Percentiles rank a stretch among this genome's conserved stretches.
phyloP scores from a whole-genome alignment of 768 basidiomycete genomes.

The Pluteus cervinus region DNA sequence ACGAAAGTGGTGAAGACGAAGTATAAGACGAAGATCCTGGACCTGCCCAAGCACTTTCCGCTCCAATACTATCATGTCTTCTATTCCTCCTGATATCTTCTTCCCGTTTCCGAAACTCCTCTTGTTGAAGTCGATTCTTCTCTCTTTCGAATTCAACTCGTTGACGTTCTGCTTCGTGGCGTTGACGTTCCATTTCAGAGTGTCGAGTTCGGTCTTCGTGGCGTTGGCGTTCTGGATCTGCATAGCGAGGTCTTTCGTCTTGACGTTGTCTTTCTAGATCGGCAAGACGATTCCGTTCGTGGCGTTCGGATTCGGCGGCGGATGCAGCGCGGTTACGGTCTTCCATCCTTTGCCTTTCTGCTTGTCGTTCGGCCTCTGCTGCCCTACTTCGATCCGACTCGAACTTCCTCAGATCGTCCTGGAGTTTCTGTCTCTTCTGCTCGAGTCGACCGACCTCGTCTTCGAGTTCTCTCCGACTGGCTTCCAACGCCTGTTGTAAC shows the following conservation, averaged over 20 bases:
- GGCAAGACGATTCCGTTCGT: too few species aligned
- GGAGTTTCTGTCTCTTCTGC: constrained; percentile 2
- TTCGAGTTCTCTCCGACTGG: neutral
- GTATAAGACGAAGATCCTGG: constrained; percentile 13
- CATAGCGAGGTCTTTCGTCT: constrained; percentile 10
- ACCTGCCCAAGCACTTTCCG: constrained; percentile 24
- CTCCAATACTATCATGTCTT: constrained; percentile 35
- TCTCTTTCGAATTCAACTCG: constrained; percentile 10
- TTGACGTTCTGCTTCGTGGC: constrained; percentile 9
- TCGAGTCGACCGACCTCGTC: constrained; percentile 1
- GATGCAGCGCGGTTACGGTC: too few species aligned
- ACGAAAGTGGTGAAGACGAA: constrained; percentile 24
- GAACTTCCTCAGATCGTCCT: constrained; percentile 4
- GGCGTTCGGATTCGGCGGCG: too few species aligned
- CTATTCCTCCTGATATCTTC: constrained; percentile 41
- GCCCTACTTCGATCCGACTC: constrained; percentile 19
- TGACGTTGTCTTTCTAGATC: constrained; percentile 9
- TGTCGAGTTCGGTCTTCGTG: constrained; percentile 9
- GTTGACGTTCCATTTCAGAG: constrained; percentile 13
- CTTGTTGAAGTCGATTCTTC: constrained; percentile 20
- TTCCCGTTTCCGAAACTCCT: constrained; percentile 34
- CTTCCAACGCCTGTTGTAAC: constrained; percentile 8
- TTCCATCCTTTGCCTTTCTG: constrained; percentile 9
- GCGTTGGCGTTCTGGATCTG: constrained; percentile 5
- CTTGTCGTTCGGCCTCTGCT: constrained; percentile 17